phyloP scores from a whole-genome alignment of 2,329 filamentous ascomycete genomes.

The Chrysosporium queenslandicum region DNA sequence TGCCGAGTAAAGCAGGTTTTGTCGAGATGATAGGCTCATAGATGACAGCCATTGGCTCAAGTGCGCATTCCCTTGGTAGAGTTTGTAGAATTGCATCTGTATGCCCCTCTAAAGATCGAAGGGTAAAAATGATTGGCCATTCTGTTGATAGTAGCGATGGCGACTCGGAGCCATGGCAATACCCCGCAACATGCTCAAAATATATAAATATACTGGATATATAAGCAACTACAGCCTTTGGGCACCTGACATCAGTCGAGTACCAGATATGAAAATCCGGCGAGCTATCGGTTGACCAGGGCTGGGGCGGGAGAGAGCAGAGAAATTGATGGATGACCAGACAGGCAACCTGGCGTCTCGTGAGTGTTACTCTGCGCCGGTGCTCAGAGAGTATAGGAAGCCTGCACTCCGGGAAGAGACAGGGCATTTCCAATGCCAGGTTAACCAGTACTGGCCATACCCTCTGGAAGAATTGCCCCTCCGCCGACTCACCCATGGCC shows the following conservation, averaged over 20 bases:
- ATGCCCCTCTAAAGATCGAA: background rate
- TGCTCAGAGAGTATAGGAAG: conserved; percentile 8
- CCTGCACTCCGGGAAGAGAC: conserved; percentile 9
- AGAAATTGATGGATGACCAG: conserved; percentile 14
- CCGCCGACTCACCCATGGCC: conserved; percentile 2
- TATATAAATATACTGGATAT: conserved; percentile 9
- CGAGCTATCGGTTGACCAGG: conserved; percentile 13
- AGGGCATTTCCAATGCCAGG: conserved; percentile 13
- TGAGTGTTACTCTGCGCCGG: conserved; percentile 3
- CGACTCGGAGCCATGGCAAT: background rate
- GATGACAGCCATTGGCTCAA: conserved; percentile 5
- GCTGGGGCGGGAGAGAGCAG: conserved; percentile 10
- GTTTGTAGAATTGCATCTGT: background rate
- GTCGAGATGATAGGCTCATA: conserved; percentile 6
- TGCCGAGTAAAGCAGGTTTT: conserved; percentile 10
- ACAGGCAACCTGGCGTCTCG: conserved; percentile 14
- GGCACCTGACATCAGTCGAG: conserved; percentile 8
- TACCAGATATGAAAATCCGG: conserved; percentile 14
- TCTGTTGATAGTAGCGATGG: background rate
- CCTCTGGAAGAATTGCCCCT: conserved; percentile 9
- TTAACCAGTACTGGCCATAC: conserved; percentile 10
- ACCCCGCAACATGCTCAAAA: conserved; percentile 7
- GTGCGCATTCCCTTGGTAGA: background rate
- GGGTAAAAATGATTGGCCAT: conserved; percentile 13
- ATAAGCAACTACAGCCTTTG: conserved; percentile 10